Percentiles rank a stretch among this genome's conserved stretches.
Evolutionary conservation across 495 filamentous ascomycete genomes (phyloP).

Genomic region (Corynascus novoguineensis): DNA sequence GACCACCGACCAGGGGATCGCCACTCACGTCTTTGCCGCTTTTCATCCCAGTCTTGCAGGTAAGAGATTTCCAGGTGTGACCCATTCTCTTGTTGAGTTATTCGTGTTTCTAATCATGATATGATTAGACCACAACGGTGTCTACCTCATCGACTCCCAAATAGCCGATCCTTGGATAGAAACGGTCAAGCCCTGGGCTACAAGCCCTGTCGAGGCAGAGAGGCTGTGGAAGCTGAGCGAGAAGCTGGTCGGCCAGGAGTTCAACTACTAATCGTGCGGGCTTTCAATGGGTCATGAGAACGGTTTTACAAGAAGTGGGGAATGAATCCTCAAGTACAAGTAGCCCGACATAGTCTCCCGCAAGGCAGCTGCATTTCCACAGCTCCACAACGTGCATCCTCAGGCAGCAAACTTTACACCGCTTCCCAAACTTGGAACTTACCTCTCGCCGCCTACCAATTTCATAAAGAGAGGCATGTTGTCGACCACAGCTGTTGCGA

Average conservation of each 20-base stretch:
- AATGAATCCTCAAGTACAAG: too few relatives aligned
- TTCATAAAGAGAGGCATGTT: background rate
- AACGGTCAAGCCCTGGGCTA: conserved; percentile 34
- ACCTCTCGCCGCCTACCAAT: background rate
- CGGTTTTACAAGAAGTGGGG: too few relatives aligned
- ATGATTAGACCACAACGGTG: conserved; percentile 36
- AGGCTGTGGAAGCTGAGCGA: conserved; percentile 38
- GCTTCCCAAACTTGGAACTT: background rate
- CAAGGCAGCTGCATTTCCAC: background rate
- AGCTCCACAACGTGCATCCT: background rate
- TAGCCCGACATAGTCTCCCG: too few relatives aligned
- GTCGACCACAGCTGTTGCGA: background rate
- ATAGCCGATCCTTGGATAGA: conserved; percentile 34
- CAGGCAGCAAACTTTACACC: background rate
- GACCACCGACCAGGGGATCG: conserved; percentile 34
- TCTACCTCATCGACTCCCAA: conserved; percentile 37
- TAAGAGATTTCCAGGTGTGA: conserved; percentile 6
- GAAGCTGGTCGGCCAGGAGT: conserved; percentile 33
- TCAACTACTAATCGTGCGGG: conserved; percentile 16
- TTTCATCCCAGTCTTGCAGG: conserved; percentile 39
- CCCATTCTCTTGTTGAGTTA: background rate
- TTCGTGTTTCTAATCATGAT: background rate
- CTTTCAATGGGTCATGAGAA: too few relatives aligned
- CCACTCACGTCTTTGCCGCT: conserved; percentile 44
- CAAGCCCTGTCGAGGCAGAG: conserved; percentile 38